A percentile compares a stretch with the other conserved stretches of the same genome.
phyloP scores from a whole-genome alignment of 2,329 filamentous ascomycete species.

The Sporothrix brunneoviolacea region DNA sequence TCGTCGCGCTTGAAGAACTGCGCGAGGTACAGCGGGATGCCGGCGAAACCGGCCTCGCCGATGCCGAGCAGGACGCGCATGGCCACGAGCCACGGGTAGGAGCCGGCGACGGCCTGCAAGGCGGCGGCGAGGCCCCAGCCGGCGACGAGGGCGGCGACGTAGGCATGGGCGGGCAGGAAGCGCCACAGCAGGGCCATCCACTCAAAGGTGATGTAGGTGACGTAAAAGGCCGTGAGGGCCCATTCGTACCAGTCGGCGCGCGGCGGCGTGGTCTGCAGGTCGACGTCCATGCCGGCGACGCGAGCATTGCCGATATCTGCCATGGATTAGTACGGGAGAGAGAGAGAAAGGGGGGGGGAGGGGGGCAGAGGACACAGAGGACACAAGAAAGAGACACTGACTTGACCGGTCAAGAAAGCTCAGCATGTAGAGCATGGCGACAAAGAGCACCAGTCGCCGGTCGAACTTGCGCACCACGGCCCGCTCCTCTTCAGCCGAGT shows the following conservation, averaged over 20 bases:
- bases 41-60: conserved; percentile 59
- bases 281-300: conserved; percentile 57
- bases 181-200: conserved; percentile 60
- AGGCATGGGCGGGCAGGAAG: conserved; percentile 53
- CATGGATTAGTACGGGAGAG: conserved; percentile 7
- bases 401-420: conserved; percentile 83
- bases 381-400: conserved; percentile 38
- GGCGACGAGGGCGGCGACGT: conserved; percentile 56
- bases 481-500: conserved; percentile 62
- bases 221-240: conserved; percentile 55
- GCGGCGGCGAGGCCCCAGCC: conserved; percentile 76
- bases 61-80: conserved; percentile 53
- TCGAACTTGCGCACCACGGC: conserved; percentile 71
- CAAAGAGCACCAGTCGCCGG: conserved; percentile 67
- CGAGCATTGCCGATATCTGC: conserved; percentile 57
- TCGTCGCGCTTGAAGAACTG: conserved; percentile 63
- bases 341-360: not conserved
- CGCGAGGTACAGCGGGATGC: conserved; percentile 57
- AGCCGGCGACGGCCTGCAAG: conserved; percentile 60
- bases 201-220: conserved; percentile 57
- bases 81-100: conserved; percentile 52
- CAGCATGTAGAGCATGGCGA: conserved; percentile 76
- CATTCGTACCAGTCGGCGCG: conserved; percentile 49
- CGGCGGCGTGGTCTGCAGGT: conserved; percentile 46
- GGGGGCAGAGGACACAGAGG: not conserved